Evolutionary conservation across 2,329 filamentous ascomycete genomes (phyloP).

Genomic region (Colletotrichum sp.): DNA sequence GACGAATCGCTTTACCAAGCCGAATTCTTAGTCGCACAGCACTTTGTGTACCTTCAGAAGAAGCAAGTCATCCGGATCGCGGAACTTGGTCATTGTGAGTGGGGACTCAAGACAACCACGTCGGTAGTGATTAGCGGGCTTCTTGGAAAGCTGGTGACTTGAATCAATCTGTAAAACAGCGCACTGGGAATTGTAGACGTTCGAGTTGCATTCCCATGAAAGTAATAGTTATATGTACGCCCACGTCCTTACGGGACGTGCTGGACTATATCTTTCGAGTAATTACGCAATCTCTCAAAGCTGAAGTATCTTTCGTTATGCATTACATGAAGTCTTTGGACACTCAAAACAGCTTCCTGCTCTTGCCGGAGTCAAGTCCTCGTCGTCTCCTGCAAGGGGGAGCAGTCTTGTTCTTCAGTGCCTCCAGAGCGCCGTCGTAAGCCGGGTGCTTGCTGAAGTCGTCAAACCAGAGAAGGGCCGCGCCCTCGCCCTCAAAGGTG

Average conservation of each 20-base stretch:
- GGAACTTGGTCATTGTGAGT: background rate
- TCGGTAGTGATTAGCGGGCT: background rate
- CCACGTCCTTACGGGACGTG: background rate
- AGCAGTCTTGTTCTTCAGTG: conserved; percentile 32
- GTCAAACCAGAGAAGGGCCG: conserved; percentile 45
- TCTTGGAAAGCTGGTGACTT: background rate
- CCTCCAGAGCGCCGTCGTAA: conserved; percentile 39
- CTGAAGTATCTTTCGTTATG: background rate
- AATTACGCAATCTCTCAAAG: background rate
- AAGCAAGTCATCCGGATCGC: background rate
- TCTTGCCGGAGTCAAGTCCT: background rate
- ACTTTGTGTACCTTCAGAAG: background rate
- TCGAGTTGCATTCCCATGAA: background rate
- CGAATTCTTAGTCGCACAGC: too few relatives aligned
- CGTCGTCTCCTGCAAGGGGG: conserved; percentile 12
- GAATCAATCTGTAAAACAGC: background rate
- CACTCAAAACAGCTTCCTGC: conserved; percentile 3
- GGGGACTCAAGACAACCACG: background rate
- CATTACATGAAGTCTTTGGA: background rate
- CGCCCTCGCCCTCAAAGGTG: conserved; percentile 43
- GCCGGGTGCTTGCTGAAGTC: conserved; percentile 47
- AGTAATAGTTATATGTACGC: background rate
- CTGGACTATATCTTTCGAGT: background rate
- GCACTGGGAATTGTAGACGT: fast-evolving
- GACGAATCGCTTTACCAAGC: too few relatives aligned